Evolutionary conservation across 495 filamentous ascomycete species (phyloP), one percentile per base, ranked within the genome.

Genomic region (Penicillium crystallinum): DNA sequence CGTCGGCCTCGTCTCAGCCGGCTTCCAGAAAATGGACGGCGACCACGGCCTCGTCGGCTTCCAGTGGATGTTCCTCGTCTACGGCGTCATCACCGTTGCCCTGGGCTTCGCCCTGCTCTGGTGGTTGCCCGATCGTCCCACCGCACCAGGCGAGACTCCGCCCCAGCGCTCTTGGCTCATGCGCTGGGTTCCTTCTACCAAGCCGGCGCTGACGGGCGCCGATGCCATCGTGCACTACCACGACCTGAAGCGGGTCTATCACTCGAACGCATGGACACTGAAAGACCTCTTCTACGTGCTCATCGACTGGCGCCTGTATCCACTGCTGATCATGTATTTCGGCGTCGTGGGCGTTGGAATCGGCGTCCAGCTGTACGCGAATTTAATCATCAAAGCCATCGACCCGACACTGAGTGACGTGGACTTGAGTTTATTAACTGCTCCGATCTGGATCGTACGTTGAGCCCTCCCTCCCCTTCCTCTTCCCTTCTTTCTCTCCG

Each of bases 1-100:
- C 6, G 91, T 92, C 7, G 90, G 91, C 4, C 76, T 95, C 8
- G 91, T 95, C 17, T 93, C 90, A 11, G 90, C 90, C 0, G 91
- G 91, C 0, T 95, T 96, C 64, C 89, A 95, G 64, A 70, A 93
- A 58, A 92, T 96, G 86, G 89, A 96, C 61, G 88, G 88, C 8
- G 60, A 72, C 2, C 76, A 78, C 12, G 90, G 91, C 9, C 75
- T 91, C 5, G 86, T 88, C 3, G 91, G 91, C 12, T 96, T 90
- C 64, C 85, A 89, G 54, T 96, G 91, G 91, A 95, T 96, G 91
- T 95, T 96, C 64, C 79, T 96, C 19, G 68, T 96, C 31, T 96
- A 90, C 53, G 91, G 91, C 7, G 68, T 96, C 8, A 75, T 90
- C 42, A 86, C 81, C 3, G 76, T 90, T 11, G 58, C 84, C 12